Evolutionary conservation across 2,329 filamentous ascomycete genomes (phyloP).

Genomic region (Colletotrichum chrysophilum): DNA sequence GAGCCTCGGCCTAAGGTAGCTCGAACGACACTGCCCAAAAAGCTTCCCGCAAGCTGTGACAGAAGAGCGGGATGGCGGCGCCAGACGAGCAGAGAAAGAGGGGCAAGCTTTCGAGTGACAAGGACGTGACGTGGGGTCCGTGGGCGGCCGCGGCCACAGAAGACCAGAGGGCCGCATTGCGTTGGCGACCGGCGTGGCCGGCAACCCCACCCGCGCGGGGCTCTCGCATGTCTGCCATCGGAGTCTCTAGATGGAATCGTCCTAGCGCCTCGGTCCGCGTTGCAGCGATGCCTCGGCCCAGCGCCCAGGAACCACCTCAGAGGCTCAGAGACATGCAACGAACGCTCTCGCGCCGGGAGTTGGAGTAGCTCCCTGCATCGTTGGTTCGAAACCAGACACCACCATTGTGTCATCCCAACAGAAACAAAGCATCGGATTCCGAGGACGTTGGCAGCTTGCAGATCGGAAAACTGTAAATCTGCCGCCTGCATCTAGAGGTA

Average conservation of each 20-base stretch:
- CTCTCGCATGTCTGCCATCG: background rate
- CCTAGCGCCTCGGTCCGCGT: constrained; percentile 4
- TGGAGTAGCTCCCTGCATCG: background rate
- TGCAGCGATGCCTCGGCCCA: constrained; percentile 12
- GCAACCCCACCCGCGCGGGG: constrained; percentile 16
- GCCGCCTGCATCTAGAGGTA: background rate
- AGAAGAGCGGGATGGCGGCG: background rate
- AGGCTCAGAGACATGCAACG: background rate
- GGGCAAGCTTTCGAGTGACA: background rate
- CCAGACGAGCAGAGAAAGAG: background rate
- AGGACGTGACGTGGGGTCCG: background rate
- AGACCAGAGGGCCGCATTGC: background rate
- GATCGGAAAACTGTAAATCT: background rate
- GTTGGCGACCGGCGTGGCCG: background rate
- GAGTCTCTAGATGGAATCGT: constrained; percentile 13
- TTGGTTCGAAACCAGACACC: background rate
- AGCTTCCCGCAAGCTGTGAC: background rate
- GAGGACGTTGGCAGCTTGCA: background rate
- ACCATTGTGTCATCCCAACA: background rate
- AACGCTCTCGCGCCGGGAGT: background rate
- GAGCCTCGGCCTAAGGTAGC: constrained; percentile 1
- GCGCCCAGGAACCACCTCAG: background rate
- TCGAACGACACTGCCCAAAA: background rate
- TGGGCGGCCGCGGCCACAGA: background rate
- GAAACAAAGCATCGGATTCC: background rate